These are phyloP conservation scores for Exsudoporus floridanus DNA, from an alignment of 1,284 basidiomycete genomes.

Conservation along the genomic window DNA sequence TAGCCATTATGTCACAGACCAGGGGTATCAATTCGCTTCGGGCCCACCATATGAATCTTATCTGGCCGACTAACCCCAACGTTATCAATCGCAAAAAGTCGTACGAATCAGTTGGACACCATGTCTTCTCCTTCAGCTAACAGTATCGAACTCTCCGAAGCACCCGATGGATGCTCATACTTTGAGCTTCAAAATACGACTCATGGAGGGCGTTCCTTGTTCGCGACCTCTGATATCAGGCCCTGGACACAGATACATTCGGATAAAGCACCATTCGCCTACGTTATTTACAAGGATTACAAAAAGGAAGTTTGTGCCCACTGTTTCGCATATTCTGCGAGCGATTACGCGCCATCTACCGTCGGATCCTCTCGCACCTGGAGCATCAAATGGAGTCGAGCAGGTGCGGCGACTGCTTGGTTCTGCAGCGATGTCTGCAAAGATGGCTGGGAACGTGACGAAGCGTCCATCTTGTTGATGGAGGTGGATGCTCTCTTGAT, in stretches of 20 bases:
- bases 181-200: conserved; percentile 36
- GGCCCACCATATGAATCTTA: not conserved
- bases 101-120: not conserved
- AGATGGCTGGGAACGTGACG: conserved; percentile 41
- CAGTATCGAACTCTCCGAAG: not conserved
- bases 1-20: not conserved
- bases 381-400: conserved; percentile 40
- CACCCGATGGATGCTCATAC: conserved; percentile 4
- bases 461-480: conserved; percentile 34
- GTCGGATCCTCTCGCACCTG: conserved; percentile 37
- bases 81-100: not conserved
- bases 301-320: conserved; percentile 62
- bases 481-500: conserved; percentile 35
- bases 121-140: conserved; percentile 13
- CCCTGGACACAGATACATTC: conserved; percentile 44
- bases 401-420: conserved; percentile 44
- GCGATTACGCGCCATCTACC: conserved; percentile 28
- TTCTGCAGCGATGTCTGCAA: conserved; percentile 55
- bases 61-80: not conserved
- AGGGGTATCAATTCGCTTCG: no score
- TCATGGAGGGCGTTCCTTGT: conserved; percentile 54
- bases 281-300: conserved; percentile 53
- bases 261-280: conserved; percentile 46
- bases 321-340: conserved; percentile 62
- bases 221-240: conserved; percentile 42